Evolutionary conservation across 345 rosid genomes (phyloP).

Genomic region (Eucalyptus guilfoylei): DNA sequence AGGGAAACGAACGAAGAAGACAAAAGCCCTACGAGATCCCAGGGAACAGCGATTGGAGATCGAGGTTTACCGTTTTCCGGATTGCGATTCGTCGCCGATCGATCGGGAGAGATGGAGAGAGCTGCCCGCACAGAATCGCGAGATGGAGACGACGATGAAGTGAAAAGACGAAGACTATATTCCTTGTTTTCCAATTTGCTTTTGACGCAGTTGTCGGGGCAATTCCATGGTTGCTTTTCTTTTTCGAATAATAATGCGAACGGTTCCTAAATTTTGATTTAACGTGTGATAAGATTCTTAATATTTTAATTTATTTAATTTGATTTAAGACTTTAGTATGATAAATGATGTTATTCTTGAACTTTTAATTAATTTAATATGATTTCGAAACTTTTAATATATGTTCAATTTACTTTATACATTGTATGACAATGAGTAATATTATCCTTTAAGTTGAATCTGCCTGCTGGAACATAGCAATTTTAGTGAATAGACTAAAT

Average conservation of each 20-base stretch:
- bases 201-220: background rate
- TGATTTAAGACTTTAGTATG: background rate
- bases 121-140: background rate
- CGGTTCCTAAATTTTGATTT: background rate
- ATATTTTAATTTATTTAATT: background rate
- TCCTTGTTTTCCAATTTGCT: background rate
- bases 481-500: fast-evolving
- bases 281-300: fast-evolving
- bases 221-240: background rate
- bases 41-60: background rate
- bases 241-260: background rate
- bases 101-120: background rate
- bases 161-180: background rate
- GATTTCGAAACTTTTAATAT: fast-evolving
- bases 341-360: too few relatives aligned
- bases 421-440: fast-evolving
- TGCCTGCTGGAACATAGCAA: too few relatives aligned
- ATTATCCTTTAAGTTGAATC: too few relatives aligned
- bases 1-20: background rate
- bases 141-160: background rate
- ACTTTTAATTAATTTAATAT: background rate
- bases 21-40: background rate
- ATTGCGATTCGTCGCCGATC: background rate
- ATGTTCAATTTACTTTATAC: fast-evolving
- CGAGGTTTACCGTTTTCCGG: background rate